Base-by-base conservation (phyloP, 805 yeast species). In the Soucietia sequanensis region DNA sequence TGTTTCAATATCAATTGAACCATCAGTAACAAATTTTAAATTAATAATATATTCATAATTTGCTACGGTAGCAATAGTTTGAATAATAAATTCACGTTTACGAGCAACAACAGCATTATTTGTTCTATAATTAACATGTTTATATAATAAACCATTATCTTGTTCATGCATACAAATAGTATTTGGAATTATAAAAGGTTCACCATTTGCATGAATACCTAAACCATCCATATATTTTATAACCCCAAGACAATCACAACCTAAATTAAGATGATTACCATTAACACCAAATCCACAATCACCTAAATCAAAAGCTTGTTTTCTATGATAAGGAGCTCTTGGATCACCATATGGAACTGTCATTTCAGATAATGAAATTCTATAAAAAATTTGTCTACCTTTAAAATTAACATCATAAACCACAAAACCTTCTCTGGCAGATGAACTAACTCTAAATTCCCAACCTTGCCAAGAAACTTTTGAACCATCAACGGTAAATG, bases 331-430 rank as follows among this genome's bases (percentile, higher is more conserved):
- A 44, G 93, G 93, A 41, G 62, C 58, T 62, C 91, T 74, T 52
- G 90, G 88, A 58, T 84, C 91, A 58, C 87, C 90, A 54, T 85
- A 84, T 22, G 93, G 93, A 44, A 85, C 95, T 26, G 91, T 84
- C 95, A 85, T 84, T 63, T 84, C 95, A 36, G 84, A 77, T 47
- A 84, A 63, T 2, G 89, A 73, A 30, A 83, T 59, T 65, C 93
- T 73, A 72, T 84, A 84, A 54, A 84, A 75, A 28, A 79, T 64
- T 31, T 84, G 81, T 62, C 93, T 78, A 33, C 90, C 91, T 59
- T 83, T 81, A 69, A 82, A 84, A 53, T 66, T 67, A 34, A 78
- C 80, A 47, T 84, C 85, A 58, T 84, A 84, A 22, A 84, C 46
- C 21, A 81, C 91, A 48, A 82, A 71, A 46, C 95, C 95, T 64